These are phyloP conservation scores for Penicillium sp. DNA, from an alignment of 2,329 filamentous ascomycete genomes.

Conservation along the genomic window DNA sequence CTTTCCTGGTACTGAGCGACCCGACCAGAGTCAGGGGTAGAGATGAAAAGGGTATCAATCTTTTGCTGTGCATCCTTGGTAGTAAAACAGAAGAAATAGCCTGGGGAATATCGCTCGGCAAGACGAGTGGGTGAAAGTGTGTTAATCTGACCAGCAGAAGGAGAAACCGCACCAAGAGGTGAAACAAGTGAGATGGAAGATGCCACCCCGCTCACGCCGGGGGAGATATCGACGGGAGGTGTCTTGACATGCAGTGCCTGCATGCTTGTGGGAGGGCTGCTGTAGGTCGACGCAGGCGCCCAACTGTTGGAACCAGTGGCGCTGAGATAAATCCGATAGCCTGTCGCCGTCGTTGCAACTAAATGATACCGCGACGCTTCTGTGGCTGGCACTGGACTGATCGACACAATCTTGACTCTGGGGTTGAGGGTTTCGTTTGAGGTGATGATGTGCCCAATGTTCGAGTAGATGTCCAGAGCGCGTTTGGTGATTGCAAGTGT, in stretches of 20 bases:
- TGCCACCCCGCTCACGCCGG: slow-evolving; percentile 12
- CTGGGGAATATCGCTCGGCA: slow-evolving; percentile 67
- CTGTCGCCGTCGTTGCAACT: slow-evolving; percentile 85
- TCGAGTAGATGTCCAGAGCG: slow-evolving; percentile 54
- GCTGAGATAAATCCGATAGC: slow-evolving; percentile 88
- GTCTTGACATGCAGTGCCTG: slow-evolving; percentile 97
- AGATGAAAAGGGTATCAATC: slow-evolving; percentile 72
- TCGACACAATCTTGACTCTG: slow-evolving; percentile 72
- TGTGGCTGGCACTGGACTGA: slow-evolving; percentile 79
- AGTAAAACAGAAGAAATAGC: slow-evolving; percentile 86
- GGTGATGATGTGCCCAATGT: slow-evolving; percentile 81
- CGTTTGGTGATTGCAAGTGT: slow-evolving; percentile 56
- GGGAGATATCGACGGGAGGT: slow-evolving; percentile 58
- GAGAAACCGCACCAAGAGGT: slow-evolving; percentile 28
- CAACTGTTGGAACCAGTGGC: slow-evolving; percentile 69
- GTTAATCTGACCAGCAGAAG: slow-evolving; percentile 44
- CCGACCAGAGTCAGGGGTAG: slow-evolving; percentile 83
- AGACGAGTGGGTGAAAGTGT: slow-evolving; percentile 43
- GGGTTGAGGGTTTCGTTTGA: slow-evolving; percentile 69
- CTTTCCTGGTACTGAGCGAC: slow-evolving; percentile 60
- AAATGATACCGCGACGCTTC: slow-evolving; percentile 83
- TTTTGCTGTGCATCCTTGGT: slow-evolving; percentile 59
- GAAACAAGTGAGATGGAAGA: slow-evolving; percentile 21
- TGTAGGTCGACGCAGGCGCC: slow-evolving; percentile 55
- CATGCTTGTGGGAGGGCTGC: slow-evolving; percentile 84